Base-by-base conservation (phyloP, 352 stramenopile species). In the Elongisporangium undulatum region DNA sequence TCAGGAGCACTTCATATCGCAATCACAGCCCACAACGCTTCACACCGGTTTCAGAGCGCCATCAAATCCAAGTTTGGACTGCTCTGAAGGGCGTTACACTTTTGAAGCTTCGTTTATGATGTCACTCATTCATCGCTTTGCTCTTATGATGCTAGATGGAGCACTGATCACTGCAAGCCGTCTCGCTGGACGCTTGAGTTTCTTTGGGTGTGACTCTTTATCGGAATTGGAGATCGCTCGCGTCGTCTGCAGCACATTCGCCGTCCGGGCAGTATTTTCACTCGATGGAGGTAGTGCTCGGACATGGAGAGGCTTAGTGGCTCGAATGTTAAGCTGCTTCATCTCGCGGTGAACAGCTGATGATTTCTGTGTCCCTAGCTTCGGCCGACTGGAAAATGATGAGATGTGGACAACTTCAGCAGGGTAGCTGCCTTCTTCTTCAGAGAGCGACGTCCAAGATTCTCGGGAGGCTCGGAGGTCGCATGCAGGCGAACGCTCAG, bases 361-460 rank as follows among this genome's bases (percentile, higher is more conserved):
- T 3, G 34, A 45, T 45, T 45, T 45, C 12, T 17, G 34, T 17
- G 34, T 16, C 34, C 2, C 34, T 45, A 17, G 34, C 10, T 45
- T 45, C 34, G 9, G 34, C 9, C 34, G 34, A 45, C 34, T 45
- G 2, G 34, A 45, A 45, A 16, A 17, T 15, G 34, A 17, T 45
- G 34, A 45, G 16, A 45, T 3, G 13, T 45, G 34, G 34, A 45
- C 59, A 57, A 51, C 4, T 34, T 67, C 61, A 3, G 63, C 56
- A 4, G 58, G 49, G 3, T 45, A 60, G 24, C 65, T 56, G 41
- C 53, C 64, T 8, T 69, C 62, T 38, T 73, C 58, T 4, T 71
- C 67, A 12, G 69, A 84, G 19, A 72, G 56, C 21, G 63, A 79
- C 3, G 69, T 70, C 17, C 53, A 67, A 10, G 71, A 82, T 21